A percentile compares a stretch with the other conserved stretches of the same genome.
These are phyloP conservation scores for Globisporangium alternatum DNA, from an alignment of 352 stramenopile genomes.

Conservation along the genomic window DNA sequence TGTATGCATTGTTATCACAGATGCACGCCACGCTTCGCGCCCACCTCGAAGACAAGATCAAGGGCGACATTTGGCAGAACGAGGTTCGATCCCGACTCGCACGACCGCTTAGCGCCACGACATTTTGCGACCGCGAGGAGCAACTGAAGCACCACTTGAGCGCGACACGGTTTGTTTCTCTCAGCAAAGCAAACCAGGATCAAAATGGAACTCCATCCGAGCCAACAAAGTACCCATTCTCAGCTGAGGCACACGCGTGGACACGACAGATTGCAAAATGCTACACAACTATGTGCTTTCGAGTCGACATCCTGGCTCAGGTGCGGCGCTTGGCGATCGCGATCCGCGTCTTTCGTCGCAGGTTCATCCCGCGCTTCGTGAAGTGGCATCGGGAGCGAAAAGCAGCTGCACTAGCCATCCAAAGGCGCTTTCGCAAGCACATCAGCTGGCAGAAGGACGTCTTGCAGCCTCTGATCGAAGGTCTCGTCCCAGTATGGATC, in stretches of 20 bases:
- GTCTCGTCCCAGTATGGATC: conserved; percentile 18
- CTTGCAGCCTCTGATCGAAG: conserved; percentile 19
- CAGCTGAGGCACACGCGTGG: conserved; percentile 29
- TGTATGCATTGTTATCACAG: conserved; percentile 13
- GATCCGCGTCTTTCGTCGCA: conserved; percentile 31
- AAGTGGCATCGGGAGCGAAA: conserved; percentile 24
- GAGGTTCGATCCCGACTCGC: conserved; percentile 49
- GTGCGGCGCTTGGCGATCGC: conserved; percentile 26
- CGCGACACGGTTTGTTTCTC: conserved; percentile 20
- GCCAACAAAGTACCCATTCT: conserved; percentile 25
- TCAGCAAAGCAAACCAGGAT: background rate
- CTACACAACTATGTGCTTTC: conserved; percentile 24
- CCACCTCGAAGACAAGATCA: conserved; percentile 40
- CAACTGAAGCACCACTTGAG: conserved; percentile 36
- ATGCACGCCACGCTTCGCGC: conserved; percentile 33
- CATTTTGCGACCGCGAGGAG: conserved; percentile 39
- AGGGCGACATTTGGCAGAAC: conserved; percentile 51
- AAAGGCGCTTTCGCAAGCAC: conserved; percentile 25
- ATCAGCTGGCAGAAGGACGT: conserved; percentile 18
- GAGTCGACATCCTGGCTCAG: conserved; percentile 22
- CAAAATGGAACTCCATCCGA: background rate
- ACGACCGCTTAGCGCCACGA: conserved; percentile 44
- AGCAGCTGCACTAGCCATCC: conserved; percentile 30
- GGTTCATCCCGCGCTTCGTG: conserved; percentile 25
- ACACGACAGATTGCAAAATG: conserved; percentile 24